Evolutionary conservation across 2,329 filamentous ascomycete genomes (phyloP), one percentile per base, ranked within the genome.

Genomic region (Alternaria arborescens): DNA sequence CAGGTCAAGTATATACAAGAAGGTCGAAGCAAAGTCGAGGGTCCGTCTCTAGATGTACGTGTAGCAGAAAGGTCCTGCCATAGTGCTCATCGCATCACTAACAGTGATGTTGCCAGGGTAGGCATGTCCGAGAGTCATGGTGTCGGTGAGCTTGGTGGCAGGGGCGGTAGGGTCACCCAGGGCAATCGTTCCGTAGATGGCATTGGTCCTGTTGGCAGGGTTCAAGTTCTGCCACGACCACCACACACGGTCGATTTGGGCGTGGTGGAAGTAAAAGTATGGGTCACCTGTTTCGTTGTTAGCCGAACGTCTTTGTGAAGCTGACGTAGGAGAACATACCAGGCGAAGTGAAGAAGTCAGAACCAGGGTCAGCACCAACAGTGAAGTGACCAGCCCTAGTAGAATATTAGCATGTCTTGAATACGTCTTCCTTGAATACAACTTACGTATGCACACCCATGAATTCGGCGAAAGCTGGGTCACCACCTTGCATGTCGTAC

Each of bases 201-300:
- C 72, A 42, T 75, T 72, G 46, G 77, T 76, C 12, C 82, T 77
- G 26, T 73, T 66, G 32, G 71, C 62, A 36, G 73, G 73, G 57
- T 82, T 74, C 48, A 80, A 65, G 58, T 80, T 82, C 69, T 85
- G 82, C 82, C 82, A 85, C 38, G 81, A 82, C 81, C 80, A 83
- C 78, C 79, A 85, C 1, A 79, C 69, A 7, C 81, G 78, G 62
- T 85, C 83, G 43, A 84, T 81, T 63, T 80, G 77, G 5, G 75
- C 77, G 59, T 84, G 82, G 65, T 84, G 82, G 51, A 81, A 74
- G 70, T 73, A 84, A 70, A 84, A 71, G 41, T 36, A 71, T n/a
- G 59, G 61, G 48, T 68, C 65, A 50, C 67, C 65, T 55, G 47
- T 79, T 16, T 43, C 16, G 16, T 20, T 24, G 77, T 52, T 83